Evolutionary conservation across 2,329 filamentous ascomycete genomes (phyloP).

Genomic region (Diatrype stigma): DNA sequence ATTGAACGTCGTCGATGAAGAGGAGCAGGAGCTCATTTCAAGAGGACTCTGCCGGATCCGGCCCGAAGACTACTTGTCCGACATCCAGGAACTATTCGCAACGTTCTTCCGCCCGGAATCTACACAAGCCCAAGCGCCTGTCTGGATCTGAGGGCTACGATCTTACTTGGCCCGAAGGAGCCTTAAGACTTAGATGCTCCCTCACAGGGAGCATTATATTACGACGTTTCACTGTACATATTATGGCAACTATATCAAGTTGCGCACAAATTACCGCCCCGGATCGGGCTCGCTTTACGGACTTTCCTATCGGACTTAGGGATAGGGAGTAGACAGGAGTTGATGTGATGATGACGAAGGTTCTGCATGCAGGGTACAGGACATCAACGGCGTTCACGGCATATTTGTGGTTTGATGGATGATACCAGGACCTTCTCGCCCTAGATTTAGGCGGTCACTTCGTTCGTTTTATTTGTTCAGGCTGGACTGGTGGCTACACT

Average conservation of each 20-base stretch:
- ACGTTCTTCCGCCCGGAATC: conserved; percentile 48
- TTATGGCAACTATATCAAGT: conserved; percentile 17
- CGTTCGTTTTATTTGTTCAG: not conserved
- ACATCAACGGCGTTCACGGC: not conserved
- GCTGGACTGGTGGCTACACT: not conserved
- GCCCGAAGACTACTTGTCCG: conserved; percentile 78
- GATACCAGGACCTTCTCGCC: not conserved
- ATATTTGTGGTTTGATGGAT: not conserved
- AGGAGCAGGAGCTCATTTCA: conserved; percentile 64
- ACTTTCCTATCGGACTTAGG: not conserved
- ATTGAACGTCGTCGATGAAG: conserved; percentile 64
- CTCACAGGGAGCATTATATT: not conserved
- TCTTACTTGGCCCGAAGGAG: conserved; percentile 1
- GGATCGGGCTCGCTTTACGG: not conserved
- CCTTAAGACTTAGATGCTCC: conserved; percentile 3
- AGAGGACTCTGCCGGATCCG: conserved; percentile 70
- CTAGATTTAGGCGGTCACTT: not conserved
- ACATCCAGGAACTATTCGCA: conserved; percentile 67
- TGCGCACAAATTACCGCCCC: not conserved
- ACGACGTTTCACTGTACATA: conserved; percentile 31
- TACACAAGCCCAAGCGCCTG: conserved; percentile 26
- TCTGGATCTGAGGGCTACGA: conserved; percentile 47
- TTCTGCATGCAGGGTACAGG: not conserved
- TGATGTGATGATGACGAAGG: not conserved
- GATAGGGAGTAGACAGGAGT: not conserved